Evolutionary conservation across 768 basidiomycete species (phyloP), one percentile per base, ranked within the genome.

Genomic region (Termitomyces titanicus): DNA sequence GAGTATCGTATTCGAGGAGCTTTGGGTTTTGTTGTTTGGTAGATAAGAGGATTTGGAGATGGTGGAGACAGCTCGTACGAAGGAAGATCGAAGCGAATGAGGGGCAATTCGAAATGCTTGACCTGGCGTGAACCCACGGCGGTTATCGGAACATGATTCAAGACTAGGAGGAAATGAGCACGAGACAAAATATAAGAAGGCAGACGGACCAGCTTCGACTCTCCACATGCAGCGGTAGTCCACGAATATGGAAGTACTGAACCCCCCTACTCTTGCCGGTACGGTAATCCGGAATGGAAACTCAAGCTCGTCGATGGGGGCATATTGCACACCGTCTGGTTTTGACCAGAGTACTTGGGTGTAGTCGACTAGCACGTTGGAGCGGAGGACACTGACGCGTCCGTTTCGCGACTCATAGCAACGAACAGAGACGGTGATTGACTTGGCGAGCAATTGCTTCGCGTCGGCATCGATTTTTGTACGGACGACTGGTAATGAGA

Each of bases 151-250:
- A 71, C 67, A 65, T 93, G 92, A 56, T 80, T 79, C 44, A 93
- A 79, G 47, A 86, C 90, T 90, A 46, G 15, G 48, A 46, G 57
- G 20, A 42, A 57, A 27, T 68, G 59, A 66, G 63, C 50, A 50
- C 29, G 53, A 43, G 44, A 52, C 12, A 62, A 22, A 48, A 24
- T 38, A 56, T 35, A 56, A 51, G 61, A 55, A 53, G 33, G 42
- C 58, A 44, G 13, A 77, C 84, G 59, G 60, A 85, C 90, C 79
- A 59, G 91, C 91, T 74, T 94, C 92, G 54, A 94, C 76, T 51
- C 89, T 79, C 92, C 92, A 94, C 65, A 81, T 81, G 65, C 88
- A 84, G 42, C 86, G 79, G 68, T 91, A 94, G 62, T 86, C 87
- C 61, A 87, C 87, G 63, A 85, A 90, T 56, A 83, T 77, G 13